Percentiles rank a stretch among this genome's conserved stretches.
Conservation (phyloP, 1,284 basidiomycete species). For the Pseudozyma thailandica region DNA sequence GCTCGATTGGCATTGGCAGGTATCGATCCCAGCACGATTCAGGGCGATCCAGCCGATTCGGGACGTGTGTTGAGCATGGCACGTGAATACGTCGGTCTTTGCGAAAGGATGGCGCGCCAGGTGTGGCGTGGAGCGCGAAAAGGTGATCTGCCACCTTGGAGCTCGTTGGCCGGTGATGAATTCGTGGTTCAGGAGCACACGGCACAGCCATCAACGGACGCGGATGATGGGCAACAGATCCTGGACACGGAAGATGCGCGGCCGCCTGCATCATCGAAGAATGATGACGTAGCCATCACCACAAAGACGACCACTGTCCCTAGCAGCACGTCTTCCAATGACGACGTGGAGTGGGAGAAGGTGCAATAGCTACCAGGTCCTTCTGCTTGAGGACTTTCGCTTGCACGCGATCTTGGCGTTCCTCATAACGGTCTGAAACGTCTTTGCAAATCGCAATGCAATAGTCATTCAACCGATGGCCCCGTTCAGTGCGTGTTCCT, state of each 20-base stretch:
- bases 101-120: constrained; percentile 45
- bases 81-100: constrained; percentile 37
- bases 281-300: constrained; percentile 19
- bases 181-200: constrained; percentile 29
- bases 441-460: no score
- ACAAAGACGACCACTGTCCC: constrained; percentile 43
- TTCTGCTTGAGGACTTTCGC: no score
- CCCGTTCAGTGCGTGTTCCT: no score
- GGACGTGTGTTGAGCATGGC: constrained; percentile 41
- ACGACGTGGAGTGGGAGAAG: constrained; percentile 55
- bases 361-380: constrained; percentile 11
- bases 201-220: constrained; percentile 13
- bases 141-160: constrained; percentile 55
- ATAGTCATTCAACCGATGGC: no score
- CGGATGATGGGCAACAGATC: constrained; percentile 17
- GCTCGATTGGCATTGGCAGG: constrained; percentile 43
- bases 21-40: constrained; percentile 27
- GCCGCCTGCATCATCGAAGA: constrained; percentile 18
- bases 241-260: constrained; percentile 30
- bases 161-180: constrained; percentile 40
- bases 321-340: constrained; percentile 20
- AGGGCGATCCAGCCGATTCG: constrained; percentile 18
- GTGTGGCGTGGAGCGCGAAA: constrained; percentile 54
- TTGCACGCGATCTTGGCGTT: no score
- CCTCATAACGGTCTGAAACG: no score